Base-by-base conservation (phyloP, 208 protist genomes). In the Leishmania gerbilli region DNA sequence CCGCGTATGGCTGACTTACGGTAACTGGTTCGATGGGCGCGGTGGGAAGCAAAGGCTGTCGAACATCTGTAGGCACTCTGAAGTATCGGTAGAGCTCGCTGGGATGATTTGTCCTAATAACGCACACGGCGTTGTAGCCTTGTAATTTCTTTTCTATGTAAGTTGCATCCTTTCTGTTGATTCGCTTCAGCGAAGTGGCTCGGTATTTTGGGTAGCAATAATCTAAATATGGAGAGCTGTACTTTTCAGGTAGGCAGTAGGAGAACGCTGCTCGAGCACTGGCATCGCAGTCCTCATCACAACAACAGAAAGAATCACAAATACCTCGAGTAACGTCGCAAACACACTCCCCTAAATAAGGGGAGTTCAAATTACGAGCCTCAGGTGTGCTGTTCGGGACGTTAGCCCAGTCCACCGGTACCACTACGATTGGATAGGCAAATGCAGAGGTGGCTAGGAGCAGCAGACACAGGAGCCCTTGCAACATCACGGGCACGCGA, bases 241-340 rank as follows among this genome's bases (percentile, higher is more conserved):
- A 84, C 47, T 45, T 83, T 79, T 97, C 91, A 40, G 85, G 85
- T 21, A 93, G 78, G 77, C 91, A 97, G 40, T 88, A 88, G 3
- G 53, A 68, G 71, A 97, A 97, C 0, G 79, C 74, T 45, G 5
- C 77, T 51, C 79, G 80, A 3, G 84, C 88, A 34, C 67, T 62
- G 2, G 72, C 45, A 31, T 79, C 85, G 74, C 91, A 97, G 74
- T 97, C 93, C 4, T 72, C 51, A 71, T 97, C 93, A 74, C 92
- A 95, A 74, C 93, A 97, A 62, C 93, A 97, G 79, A 94, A 90
- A 17, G 88, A 79, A 77, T 95, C 92, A 82, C 93, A 97, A 11
- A 89, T 45, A 15, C 87, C 90, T 76, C 86, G 87, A 21, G 88
- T 95, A 34, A 89, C 55, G 76, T 97, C 91, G 65, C 93, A 97